Conservation (phyloP, 108 stramenopile genomes). For the Cyclotella sp. region DNA sequence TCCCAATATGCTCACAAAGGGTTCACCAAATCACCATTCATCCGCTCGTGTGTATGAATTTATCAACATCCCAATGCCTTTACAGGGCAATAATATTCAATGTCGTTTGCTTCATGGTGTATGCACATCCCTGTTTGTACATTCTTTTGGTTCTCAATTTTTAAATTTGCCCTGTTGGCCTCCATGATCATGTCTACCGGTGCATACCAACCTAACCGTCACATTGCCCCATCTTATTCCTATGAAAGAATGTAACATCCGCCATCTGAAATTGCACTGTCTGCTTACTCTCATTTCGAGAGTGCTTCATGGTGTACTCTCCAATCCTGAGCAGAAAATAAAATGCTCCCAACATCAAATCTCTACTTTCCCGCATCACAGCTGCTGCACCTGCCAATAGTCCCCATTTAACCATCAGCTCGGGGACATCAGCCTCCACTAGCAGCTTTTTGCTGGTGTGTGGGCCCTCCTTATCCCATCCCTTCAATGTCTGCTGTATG, state of each 20-base stretch:
- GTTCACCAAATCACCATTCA: background rate
- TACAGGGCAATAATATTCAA: constrained; percentile 12
- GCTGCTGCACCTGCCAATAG: background rate
- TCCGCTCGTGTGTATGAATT: background rate
- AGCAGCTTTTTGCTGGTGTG: constrained; percentile 7
- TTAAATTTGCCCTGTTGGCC: constrained; percentile 2
- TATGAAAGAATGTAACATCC: constrained; percentile 14
- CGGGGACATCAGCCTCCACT: constrained; percentile 16
- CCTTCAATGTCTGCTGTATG: no score
- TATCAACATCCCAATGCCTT: background rate
- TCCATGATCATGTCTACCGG: background rate
- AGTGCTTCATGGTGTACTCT: no score
- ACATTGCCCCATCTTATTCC: background rate
- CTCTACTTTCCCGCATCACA: no score
- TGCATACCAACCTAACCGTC: background rate
- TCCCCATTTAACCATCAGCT: background rate
- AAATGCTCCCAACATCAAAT: constrained; percentile 1
- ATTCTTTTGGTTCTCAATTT: no score
- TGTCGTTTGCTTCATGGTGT: no score
- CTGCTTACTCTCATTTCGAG: constrained; percentile 2
- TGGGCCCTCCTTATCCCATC: no score
- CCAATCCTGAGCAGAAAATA: no score
- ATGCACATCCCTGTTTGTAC: no score
- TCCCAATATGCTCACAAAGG: background rate
- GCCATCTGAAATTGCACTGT: constrained; percentile 18